phyloP scores from a whole-genome alignment of 2,329 filamentous ascomycete species.

The Fusarium sp. region DNA sequence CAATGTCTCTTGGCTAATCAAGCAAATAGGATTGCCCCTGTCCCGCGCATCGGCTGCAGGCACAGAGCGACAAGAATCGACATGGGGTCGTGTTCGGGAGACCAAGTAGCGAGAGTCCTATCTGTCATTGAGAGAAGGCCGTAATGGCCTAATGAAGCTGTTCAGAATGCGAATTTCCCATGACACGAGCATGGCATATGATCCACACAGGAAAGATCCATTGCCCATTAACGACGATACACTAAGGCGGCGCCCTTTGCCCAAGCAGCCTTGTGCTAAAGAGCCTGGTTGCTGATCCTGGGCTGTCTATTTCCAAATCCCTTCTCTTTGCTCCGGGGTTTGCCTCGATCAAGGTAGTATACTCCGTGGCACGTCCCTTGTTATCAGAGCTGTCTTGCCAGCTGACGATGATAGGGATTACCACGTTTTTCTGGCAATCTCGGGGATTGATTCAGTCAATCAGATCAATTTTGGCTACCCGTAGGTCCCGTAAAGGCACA shows the following conservation, averaged over 20 bases:
- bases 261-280: not conserved
- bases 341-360: conserved; percentile 17
- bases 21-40: conserved; percentile 17
- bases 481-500: not conserved
- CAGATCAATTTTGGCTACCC: conserved; percentile 5
- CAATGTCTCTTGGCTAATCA: conserved; percentile 4
- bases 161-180: conserved; percentile 13
- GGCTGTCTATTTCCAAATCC: conserved; percentile 14
- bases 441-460: conserved; percentile 7
- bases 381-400: conserved; percentile 12
- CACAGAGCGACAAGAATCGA: not conserved
- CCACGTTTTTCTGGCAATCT: conserved; percentile 23
- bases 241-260: not conserved
- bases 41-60: conserved; percentile 5
- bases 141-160: not conserved
- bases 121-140: not conserved
- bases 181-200: conserved; percentile 13
- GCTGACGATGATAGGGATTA: conserved; percentile 6
- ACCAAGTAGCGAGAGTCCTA: not conserved
- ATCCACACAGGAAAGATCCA: conserved; percentile 7
- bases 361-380: conserved; percentile 22
- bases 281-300: conserved; percentile 9
- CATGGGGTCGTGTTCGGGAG: conserved; percentile 19
- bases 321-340: conserved; percentile 14
- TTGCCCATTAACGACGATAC: not conserved